Percentiles rank a stretch among this genome's conserved stretches.
Evolutionary conservation across 2,329 filamentous ascomycete species (phyloP).

Genomic region (Aureobasidium sp.): DNA sequence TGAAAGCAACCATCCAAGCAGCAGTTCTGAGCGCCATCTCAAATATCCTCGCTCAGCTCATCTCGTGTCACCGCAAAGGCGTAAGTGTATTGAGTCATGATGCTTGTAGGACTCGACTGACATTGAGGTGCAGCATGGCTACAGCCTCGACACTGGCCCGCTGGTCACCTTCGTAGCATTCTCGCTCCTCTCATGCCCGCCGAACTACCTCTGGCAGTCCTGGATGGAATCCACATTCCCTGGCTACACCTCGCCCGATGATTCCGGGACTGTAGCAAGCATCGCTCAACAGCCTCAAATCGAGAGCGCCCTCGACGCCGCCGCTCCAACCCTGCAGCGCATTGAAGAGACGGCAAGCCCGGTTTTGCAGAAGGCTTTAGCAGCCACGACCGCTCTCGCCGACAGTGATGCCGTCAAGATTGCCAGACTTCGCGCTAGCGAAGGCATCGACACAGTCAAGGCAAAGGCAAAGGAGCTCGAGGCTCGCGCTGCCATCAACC

Average conservation of each 20-base stretch:
- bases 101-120: slow-evolving; percentile 14
- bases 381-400: slow-evolving; percentile 10
- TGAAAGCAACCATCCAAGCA: slow-evolving; percentile 58
- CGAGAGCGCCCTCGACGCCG: slow-evolving; percentile 27
- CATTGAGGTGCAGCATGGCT: slow-evolving; percentile 42
- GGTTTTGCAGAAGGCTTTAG: slow-evolving; percentile 30
- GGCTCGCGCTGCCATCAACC: slow-evolving; percentile 9
- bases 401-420: slow-evolving; percentile 12
- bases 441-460: slow-evolving; percentile 13
- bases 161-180: slow-evolving; percentile 73
- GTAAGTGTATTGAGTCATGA: slow-evolving; percentile 35
- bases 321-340: slow-evolving; percentile 17
- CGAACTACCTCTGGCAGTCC: slow-evolving; percentile 82
- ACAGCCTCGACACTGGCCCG: slow-evolving; percentile 58
- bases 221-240: slow-evolving; percentile 71
- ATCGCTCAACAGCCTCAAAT: slow-evolving; percentile 19
- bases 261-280: slow-evolving; percentile 11
- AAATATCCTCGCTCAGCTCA: slow-evolving; percentile 65
- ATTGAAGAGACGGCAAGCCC: slow-evolving; percentile 36
- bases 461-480: slow-evolving; percentile 12
- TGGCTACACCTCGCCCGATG: slow-evolving; percentile 43
- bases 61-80: slow-evolving; percentile 55
- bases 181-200: slow-evolving; percentile 65
- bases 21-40: slow-evolving; percentile 59
- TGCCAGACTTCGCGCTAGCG: slow-evolving; percentile 11